Percentiles rank a stretch among this genome's conserved stretches.
Conservation (phyloP, 352 stramenopile genomes). For the Pythium diclinum region DNA sequence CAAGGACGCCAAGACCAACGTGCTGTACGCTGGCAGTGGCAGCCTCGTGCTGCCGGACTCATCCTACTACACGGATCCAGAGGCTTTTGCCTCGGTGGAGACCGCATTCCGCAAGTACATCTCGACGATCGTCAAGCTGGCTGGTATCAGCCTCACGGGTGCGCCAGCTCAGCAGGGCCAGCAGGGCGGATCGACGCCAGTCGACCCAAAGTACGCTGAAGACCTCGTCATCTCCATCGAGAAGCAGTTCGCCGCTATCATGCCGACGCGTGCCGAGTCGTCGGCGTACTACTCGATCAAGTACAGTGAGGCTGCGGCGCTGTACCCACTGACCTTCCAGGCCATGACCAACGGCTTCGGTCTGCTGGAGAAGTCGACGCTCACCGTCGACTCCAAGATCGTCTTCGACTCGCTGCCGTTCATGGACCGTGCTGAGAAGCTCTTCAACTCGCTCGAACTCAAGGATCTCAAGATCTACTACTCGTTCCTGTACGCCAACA, state of each 20-base stretch:
- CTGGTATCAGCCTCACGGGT: slow-evolving; percentile 17
- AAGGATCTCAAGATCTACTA: slow-evolving; percentile 42
- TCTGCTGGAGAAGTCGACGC: slow-evolving; percentile 31
- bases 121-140: slow-evolving; percentile 31
- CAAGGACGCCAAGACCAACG: slow-evolving; percentile 57
- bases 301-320: slow-evolving; percentile 44
- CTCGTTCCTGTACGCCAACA: slow-evolving; percentile 14
- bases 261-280: slow-evolving; percentile 48
- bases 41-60: slow-evolving; percentile 78
- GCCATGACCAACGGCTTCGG: slow-evolving; percentile 44
- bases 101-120: slow-evolving; percentile 34
- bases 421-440: slow-evolving; percentile 48
- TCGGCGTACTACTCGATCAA: slow-evolving; percentile 76
- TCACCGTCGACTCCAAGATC: slow-evolving; percentile 35
- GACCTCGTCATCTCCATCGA: slow-evolving; percentile 67
- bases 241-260: slow-evolving; percentile 49
- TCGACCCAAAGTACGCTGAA: slow-evolving; percentile 10
- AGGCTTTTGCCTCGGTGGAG: slow-evolving; percentile 33
- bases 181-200: background rate
- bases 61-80: slow-evolving; percentile 87
- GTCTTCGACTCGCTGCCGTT: slow-evolving; percentile 46
- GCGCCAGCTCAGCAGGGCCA: slow-evolving; percentile 7
- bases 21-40: slow-evolving; percentile 53
- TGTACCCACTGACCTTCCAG: slow-evolving; percentile 35
- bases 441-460: slow-evolving; percentile 33